Evolutionary conservation across 2,329 filamentous ascomycete genomes (phyloP).

Genomic region (Monilinia vaccinii-corymbosi): DNA sequence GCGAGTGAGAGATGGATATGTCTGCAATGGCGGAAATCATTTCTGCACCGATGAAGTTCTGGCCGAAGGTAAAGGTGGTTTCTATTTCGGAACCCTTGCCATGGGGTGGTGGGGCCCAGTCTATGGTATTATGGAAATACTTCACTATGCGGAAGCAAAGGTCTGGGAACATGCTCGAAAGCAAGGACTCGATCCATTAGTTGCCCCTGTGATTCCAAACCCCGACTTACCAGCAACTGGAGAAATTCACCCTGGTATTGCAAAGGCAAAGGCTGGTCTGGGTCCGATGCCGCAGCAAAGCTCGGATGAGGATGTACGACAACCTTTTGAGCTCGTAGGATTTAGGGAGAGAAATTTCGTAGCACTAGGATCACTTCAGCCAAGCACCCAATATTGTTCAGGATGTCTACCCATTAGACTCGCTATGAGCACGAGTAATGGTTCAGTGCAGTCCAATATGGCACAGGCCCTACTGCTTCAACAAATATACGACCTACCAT

Average conservation of each 20-base stretch:
- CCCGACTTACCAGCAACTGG: background rate
- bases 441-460: background rate
- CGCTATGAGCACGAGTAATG: background rate
- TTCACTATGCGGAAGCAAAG: background rate
- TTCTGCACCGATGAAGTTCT: conserved; percentile 17
- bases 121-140: accelerated
- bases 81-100: conserved; percentile 1
- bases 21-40: conserved; percentile 15
- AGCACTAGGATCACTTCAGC: background rate
- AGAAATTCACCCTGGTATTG: background rate
- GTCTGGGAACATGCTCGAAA: background rate
- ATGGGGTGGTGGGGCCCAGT: conserved; percentile 2
- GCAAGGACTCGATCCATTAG: background rate
- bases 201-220: background rate
- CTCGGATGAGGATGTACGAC: background rate
- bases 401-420: background rate
- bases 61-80: conserved; percentile 18
- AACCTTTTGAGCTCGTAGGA: background rate
- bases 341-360: background rate
- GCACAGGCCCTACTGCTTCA: background rate
- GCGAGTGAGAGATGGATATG: conserved; percentile 15
- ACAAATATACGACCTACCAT: background rate
- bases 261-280: background rate
- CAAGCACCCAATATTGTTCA: background rate
- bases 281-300: background rate